Evolutionary conservation across 345 rosid genomes (phyloP).

Genomic region (Eucalyptus curtisii): DNA sequence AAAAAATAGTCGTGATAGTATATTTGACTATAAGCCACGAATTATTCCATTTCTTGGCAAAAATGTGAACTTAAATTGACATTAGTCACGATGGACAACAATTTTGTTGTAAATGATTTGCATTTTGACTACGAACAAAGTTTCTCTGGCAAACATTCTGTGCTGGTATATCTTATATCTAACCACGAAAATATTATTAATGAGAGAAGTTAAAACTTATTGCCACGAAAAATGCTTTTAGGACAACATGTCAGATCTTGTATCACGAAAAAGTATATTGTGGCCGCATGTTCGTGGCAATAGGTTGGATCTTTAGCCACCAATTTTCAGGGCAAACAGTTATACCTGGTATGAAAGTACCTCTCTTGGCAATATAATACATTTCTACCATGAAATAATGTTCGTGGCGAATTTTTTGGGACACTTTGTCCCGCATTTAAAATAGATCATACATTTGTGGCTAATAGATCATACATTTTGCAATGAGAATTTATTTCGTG

Average conservation of each 20-base stretch:
- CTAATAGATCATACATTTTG: neutral
- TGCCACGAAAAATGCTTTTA: neutral
- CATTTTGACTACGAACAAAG: neutral
- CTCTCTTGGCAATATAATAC: neutral
- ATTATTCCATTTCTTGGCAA: neutral
- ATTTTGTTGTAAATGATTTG: neutral
- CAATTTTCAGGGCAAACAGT: neutral
- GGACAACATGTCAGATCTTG: neutral
- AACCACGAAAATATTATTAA: neutral
- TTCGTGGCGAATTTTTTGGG: neutral
- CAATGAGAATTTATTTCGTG: too few relatives aligned
- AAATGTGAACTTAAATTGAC: neutral
- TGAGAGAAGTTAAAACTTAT: neutral
- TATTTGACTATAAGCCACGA: neutral
- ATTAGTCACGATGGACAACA: neutral
- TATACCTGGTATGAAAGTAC: neutral
- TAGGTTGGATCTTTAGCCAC: neutral
- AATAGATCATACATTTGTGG: too few relatives aligned
- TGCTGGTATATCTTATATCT: neutral
- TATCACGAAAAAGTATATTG: neutral
- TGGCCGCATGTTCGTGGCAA: neutral
- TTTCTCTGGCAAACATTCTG: neutral
- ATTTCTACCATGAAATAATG: neutral
- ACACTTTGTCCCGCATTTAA: neutral
- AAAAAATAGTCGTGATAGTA: neutral